These are phyloP conservation scores for Zygoascus meyerae DNA, from an alignment of 1,139 yeast genomes.

Conservation along the genomic window DNA sequence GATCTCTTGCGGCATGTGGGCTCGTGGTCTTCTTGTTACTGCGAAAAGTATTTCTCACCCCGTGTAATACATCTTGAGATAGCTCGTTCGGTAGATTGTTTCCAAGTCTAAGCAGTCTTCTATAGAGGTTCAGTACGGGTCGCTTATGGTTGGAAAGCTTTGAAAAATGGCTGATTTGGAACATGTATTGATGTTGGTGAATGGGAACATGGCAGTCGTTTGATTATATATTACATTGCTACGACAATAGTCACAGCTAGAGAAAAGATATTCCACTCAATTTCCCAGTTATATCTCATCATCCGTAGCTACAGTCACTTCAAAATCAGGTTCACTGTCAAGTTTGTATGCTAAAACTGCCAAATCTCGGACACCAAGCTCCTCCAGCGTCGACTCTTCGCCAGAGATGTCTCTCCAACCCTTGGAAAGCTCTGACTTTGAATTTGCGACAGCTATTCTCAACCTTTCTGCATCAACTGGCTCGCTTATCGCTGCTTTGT, in stretches of 20 bases:
- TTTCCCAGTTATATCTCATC: constrained; percentile 10
- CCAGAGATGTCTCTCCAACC: constrained; percentile 20
- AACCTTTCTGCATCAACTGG: constrained; percentile 11
- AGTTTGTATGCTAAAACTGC: constrained; percentile 18
- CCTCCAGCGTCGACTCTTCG: constrained; percentile 13
- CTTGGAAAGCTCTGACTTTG: constrained; percentile 12
- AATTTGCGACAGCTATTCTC: constrained; percentile 18
- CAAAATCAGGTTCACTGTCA: constrained; percentile 14
- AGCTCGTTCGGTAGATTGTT: constrained; percentile 13
- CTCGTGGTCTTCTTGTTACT: constrained; percentile 11
- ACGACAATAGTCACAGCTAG: no score
- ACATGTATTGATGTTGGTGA: constrained; percentile 1
- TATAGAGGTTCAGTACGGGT: constrained; percentile 21
- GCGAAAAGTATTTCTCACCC: background rate
- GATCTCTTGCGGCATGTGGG: constrained; percentile 16
- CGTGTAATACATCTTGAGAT: background rate
- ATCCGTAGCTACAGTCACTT: constrained; percentile 18
- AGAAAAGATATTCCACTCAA: no score
- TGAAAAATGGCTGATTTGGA: constrained; percentile 16
- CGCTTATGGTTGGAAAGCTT: constrained; percentile 17
- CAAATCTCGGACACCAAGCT: constrained; percentile 19
- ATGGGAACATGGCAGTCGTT: background rate
- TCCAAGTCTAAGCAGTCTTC: constrained; percentile 19
- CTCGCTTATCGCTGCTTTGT: background rate
- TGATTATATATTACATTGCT: background rate